Percentiles rank a stretch among this genome's conserved stretches.
Evolutionary conservation across 345 rosid species (phyloP).

Genomic region (Ceriops zippeliana): DNA sequence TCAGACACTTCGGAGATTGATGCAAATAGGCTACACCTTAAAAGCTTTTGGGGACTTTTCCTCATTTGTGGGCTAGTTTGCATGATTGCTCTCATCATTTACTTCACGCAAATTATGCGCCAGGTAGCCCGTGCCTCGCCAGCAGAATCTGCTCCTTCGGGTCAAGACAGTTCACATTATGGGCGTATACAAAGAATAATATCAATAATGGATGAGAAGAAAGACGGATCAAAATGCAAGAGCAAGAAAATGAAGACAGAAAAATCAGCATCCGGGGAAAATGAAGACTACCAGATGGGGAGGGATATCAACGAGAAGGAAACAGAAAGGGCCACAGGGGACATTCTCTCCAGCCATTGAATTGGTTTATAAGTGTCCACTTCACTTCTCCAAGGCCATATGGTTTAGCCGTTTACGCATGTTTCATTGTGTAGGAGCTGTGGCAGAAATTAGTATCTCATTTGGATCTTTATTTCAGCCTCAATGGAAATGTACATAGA

Average conservation of each 20-base stretch:
- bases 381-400: too few species aligned
- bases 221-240: slow-evolving; percentile 37
- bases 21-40: slow-evolving; percentile 66
- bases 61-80: slow-evolving; percentile 79
- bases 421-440: too few species aligned
- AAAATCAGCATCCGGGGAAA: slow-evolving; percentile 26
- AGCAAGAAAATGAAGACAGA: slow-evolving; percentile 59
- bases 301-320: slow-evolving; percentile 18
- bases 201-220: slow-evolving; percentile 77
- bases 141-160: slow-evolving; percentile 24
- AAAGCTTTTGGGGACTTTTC: slow-evolving; percentile 87
- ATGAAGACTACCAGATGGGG: slow-evolving; percentile 23
- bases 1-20: slow-evolving; percentile 62
- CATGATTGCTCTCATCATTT: slow-evolving; percentile 55
- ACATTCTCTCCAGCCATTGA: not conserved
- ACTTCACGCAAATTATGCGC: slow-evolving; percentile 53
- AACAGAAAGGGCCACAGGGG: slow-evolving; percentile 14
- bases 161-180: slow-evolving; percentile 29
- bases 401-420: too few species aligned
- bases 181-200: slow-evolving; percentile 50
- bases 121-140: slow-evolving; percentile 27
- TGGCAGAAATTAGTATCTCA: too few species aligned
- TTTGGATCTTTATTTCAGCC: too few species aligned
- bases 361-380: not conserved
- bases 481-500: too few species aligned